Percentiles rank a stretch among this genome's conserved stretches.
These are phyloP conservation scores for Onygenales sp. DNA, from an alignment of 2,329 filamentous ascomycete species.

Conservation along the genomic window DNA sequence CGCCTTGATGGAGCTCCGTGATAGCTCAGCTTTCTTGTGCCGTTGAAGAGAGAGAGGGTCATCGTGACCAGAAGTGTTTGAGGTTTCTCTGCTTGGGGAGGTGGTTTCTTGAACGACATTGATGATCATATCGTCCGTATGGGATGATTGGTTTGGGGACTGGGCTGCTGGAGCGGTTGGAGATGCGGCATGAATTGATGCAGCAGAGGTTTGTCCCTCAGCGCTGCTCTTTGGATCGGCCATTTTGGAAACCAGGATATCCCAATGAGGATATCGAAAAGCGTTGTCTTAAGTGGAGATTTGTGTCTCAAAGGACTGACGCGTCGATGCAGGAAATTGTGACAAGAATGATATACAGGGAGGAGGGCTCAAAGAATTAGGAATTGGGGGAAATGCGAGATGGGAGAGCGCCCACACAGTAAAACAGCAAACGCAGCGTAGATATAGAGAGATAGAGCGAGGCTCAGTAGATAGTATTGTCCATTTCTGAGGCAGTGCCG, in stretches of 20 bases:
- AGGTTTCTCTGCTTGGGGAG: background rate
- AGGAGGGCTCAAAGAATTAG: too few relatives aligned
- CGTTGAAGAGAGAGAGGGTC: conserved; percentile 10
- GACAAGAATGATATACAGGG: too few relatives aligned
- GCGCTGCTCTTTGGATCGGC: background rate
- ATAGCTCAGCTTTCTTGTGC: conserved; percentile 8
- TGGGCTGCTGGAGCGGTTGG: background rate
- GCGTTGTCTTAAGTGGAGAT: background rate
- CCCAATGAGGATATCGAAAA: background rate
- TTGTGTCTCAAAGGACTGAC: background rate
- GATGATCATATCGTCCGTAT: conserved; percentile 1
- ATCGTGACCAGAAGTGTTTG: conserved; percentile 2
- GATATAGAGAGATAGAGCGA: background rate
- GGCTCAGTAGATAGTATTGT: too few relatives aligned
- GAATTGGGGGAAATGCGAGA: too few relatives aligned
- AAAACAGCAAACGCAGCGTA: background rate
- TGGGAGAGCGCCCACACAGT: background rate
- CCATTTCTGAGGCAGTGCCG: background rate
- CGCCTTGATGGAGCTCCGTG: conserved; percentile 7
- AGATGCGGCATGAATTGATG: background rate
- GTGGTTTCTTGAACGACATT: background rate
- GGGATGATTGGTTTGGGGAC: background rate
- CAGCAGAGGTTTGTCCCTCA: background rate
- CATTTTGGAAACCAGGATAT: background rate
- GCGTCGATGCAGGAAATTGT: background rate